Evolutionary conservation across 768 basidiomycete species (phyloP).

Genomic region (Panaeolus cyanescens): DNA sequence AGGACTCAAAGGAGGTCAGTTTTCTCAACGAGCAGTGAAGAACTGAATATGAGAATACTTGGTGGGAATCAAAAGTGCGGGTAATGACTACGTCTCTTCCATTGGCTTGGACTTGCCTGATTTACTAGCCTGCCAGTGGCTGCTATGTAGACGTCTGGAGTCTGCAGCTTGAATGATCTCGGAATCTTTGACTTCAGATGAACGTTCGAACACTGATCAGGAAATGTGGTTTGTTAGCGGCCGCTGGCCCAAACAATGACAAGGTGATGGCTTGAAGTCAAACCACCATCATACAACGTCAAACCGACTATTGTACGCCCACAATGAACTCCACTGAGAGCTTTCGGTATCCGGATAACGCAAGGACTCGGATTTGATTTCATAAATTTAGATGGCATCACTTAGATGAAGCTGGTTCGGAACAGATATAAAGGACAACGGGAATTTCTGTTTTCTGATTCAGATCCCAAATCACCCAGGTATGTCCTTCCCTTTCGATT

Average conservation of each 20-base stretch:
- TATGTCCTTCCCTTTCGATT: background rate
- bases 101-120: background rate
- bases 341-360: background rate
- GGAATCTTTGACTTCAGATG: background rate
- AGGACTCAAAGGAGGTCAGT: too few relatives aligned
- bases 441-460: background rate
- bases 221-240: background rate
- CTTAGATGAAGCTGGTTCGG: background rate
- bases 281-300: background rate
- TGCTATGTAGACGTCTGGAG: too few relatives aligned
- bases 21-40: too few relatives aligned
- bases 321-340: background rate
- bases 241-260: background rate
- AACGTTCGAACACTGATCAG: background rate
- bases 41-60: too few relatives aligned
- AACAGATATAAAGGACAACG: background rate
- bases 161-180: background rate
- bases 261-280: background rate
- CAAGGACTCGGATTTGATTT: too few relatives aligned
- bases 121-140: too few relatives aligned
- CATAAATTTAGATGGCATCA: background rate
- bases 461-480: background rate
- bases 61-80: too few relatives aligned
- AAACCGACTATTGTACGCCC: background rate
- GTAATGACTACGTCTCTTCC: too few relatives aligned